These are phyloP conservation scores for Phlyctochytrium bullatum DNA, from an alignment of 192 early-diverging fungal species.

Conservation along the genomic window DNA sequence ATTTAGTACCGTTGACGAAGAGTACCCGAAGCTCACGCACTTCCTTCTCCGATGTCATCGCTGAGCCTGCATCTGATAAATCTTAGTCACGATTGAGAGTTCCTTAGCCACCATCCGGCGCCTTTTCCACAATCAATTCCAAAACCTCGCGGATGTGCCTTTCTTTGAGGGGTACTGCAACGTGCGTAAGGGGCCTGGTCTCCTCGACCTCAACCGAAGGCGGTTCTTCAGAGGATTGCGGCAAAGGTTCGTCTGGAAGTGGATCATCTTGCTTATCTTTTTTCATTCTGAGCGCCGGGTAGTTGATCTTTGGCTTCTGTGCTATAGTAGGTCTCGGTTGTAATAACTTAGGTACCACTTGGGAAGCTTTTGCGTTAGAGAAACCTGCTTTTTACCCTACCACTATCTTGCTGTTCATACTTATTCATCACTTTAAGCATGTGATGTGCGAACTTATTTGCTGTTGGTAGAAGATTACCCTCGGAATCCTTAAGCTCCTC, in stretches of 20 bases:
- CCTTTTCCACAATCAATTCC: background rate
- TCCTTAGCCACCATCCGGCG: too few relatives aligned
- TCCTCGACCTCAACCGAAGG: too few relatives aligned
- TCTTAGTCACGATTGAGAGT: too few relatives aligned
- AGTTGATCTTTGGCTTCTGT: conserved; percentile 4
- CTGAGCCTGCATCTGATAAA: too few relatives aligned
- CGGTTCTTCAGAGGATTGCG: too few relatives aligned
- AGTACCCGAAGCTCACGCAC: background rate
- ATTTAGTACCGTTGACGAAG: background rate
- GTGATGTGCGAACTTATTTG: background rate
- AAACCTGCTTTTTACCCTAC: too few relatives aligned
- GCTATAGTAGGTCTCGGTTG: background rate
- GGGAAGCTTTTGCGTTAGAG: background rate
- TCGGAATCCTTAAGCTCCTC: background rate
- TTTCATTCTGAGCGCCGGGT: background rate
- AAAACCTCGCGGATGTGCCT: background rate
- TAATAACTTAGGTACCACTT: background rate
- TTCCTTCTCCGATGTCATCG: background rate
- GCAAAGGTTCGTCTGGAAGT: background rate
- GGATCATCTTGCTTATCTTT: background rate
- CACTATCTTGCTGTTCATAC: too few relatives aligned
- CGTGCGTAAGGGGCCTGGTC: too few relatives aligned
- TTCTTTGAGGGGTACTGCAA: too few relatives aligned
- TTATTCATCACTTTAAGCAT: background rate
- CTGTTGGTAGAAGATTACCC: background rate